Evolutionary conservation across 2,329 filamentous ascomycete species (phyloP).

Genomic region (Fusarium nodosum): DNA sequence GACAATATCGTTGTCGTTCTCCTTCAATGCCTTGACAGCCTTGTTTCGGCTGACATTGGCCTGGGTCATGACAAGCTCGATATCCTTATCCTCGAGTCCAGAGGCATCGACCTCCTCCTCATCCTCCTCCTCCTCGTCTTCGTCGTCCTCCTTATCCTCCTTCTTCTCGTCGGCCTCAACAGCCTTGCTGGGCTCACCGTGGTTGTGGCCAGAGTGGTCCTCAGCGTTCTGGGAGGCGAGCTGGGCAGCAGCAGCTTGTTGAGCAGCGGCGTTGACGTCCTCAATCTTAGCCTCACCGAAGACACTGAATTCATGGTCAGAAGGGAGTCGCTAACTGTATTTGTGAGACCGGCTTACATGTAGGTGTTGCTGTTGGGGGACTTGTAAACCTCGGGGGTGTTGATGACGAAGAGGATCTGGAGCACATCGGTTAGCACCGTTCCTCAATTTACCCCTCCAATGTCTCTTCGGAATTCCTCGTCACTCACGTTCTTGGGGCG

Average conservation of each 20-base stretch:
- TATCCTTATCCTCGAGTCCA: slow-evolving; percentile 98
- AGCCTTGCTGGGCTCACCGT: slow-evolving; percentile 75
- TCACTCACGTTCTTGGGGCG: slow-evolving; percentile 97
- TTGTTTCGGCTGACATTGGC: slow-evolving; percentile 97
- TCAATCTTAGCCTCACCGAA: slow-evolving; percentile 99
- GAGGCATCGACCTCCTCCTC: slow-evolving; percentile 95
- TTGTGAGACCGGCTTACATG: slow-evolving; percentile 78
- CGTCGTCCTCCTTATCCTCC: slow-evolving; percentile 88
- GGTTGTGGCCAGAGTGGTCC: slow-evolving; percentile 79
- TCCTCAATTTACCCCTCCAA: slow-evolving; percentile 28
- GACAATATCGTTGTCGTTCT: slow-evolving; percentile 99
- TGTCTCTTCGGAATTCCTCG: not conserved
- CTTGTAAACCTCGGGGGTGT: slow-evolving; percentile 99
- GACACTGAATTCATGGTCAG: slow-evolving; percentile 72
- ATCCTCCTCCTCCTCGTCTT: slow-evolving; percentile 88
- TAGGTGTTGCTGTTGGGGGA: slow-evolving; percentile 99
- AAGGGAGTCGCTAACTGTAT: not conserved
- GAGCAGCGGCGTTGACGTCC: slow-evolving; percentile 98
- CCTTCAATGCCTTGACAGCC: slow-evolving; percentile 97
- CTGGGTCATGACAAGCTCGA: slow-evolving; percentile 98
- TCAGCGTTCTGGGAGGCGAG: slow-evolving; percentile 79
- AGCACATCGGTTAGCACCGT: slow-evolving; percentile 43
- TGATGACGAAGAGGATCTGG: slow-evolving; percentile 99
- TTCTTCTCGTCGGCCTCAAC: slow-evolving; percentile 73
- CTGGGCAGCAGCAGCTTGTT: slow-evolving; percentile 95